phyloP scores from a whole-genome alignment of 345 rosid species.

The Nephelium lappaceum region DNA sequence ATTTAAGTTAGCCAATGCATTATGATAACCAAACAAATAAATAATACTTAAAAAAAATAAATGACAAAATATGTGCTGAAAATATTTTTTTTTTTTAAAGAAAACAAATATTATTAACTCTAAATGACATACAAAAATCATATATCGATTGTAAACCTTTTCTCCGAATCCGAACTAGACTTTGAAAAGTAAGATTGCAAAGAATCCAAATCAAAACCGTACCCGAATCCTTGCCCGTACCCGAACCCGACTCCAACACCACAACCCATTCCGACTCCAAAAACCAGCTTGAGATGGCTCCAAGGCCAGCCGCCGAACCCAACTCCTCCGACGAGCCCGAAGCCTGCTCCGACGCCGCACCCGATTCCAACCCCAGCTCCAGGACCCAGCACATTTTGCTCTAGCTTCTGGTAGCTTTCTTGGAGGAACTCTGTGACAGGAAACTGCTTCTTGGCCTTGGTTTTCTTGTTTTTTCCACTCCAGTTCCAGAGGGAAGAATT shows the following conservation, averaged over 20 bases:
- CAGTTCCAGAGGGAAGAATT: slow-evolving; percentile 32
- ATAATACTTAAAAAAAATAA: no score
- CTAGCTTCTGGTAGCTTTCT: slow-evolving; percentile 29
- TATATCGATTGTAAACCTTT: slow-evolving; percentile 11
- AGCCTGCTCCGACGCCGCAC: slow-evolving; percentile 48
- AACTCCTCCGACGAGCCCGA: slow-evolving; percentile 47
- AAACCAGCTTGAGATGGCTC: slow-evolving; percentile 38
- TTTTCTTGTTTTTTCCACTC: slow-evolving; percentile 22
- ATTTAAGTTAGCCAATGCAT: no score
- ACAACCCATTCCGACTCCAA: slow-evolving; percentile 53
- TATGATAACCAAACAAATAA: no score
- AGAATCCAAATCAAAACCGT: slow-evolving; percentile 36
- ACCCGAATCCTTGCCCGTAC: slow-evolving; percentile 50
- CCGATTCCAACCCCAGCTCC: slow-evolving; percentile 52
- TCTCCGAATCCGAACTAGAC: slow-evolving; percentile 16
- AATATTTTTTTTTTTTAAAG: no score
- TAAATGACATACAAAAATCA: not conserved
- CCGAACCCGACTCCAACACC: slow-evolving; percentile 51
- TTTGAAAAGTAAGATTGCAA: not conserved
- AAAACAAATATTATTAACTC: no score
- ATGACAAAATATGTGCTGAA: no score
- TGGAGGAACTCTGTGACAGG: slow-evolving; percentile 41
- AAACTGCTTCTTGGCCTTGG: slow-evolving; percentile 27
- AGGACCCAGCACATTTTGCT: slow-evolving; percentile 41
- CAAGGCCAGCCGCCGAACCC: slow-evolving; percentile 46